Evolutionary conservation across 2,329 filamentous ascomycete genomes (phyloP).

Genomic region (Phaeosphaeria sp.): DNA sequence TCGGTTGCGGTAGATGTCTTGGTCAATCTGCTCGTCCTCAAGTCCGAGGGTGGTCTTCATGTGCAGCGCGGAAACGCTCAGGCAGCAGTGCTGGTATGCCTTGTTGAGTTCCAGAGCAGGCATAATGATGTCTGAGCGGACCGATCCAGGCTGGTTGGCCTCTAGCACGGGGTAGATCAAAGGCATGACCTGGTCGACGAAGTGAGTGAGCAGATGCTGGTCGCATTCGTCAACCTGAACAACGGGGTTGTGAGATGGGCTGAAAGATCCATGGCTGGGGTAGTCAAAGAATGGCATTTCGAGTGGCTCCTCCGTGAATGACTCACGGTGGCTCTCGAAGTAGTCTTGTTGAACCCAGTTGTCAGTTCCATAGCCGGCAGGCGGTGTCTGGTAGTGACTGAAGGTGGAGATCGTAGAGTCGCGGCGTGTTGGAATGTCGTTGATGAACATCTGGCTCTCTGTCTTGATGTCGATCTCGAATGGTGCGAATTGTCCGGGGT

Average conservation of each 20-base stretch:
- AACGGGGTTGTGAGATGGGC: conserved; percentile 70
- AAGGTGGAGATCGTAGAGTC: conserved; percentile 93
- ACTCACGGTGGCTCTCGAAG: conserved; percentile 72
- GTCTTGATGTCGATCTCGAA: conserved; percentile 98
- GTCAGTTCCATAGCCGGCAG: conserved; percentile 72
- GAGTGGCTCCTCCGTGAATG: conserved; percentile 62
- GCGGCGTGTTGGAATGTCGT: conserved; percentile 82
- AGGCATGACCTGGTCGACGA: conserved; percentile 85
- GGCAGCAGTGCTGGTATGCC: conserved; percentile 92
- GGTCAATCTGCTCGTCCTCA: conserved; percentile 76
- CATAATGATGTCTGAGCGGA: conserved; percentile 81
- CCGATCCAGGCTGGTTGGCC: conserved; percentile 83
- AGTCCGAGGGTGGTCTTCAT: conserved; percentile 78
- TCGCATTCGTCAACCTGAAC: conserved; percentile 89
- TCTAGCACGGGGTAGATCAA: conserved; percentile 93
- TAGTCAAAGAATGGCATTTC: conserved; percentile 87
- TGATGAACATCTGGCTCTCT: conserved; percentile 90
- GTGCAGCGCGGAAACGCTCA: conserved; percentile 92
- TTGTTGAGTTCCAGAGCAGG: conserved; percentile 90
- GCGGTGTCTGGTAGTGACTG: conserved; percentile 85
- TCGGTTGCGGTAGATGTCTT: conserved; percentile 90
- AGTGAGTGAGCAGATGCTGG: conserved; percentile 86
- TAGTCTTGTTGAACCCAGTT: conserved; percentile 77
- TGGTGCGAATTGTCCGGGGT: conserved; percentile 71
- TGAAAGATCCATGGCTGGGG: conserved; percentile 68